Base-by-base conservation (phyloP, 129 eudicot genomes). In the Cynara cardunculus region DNA sequence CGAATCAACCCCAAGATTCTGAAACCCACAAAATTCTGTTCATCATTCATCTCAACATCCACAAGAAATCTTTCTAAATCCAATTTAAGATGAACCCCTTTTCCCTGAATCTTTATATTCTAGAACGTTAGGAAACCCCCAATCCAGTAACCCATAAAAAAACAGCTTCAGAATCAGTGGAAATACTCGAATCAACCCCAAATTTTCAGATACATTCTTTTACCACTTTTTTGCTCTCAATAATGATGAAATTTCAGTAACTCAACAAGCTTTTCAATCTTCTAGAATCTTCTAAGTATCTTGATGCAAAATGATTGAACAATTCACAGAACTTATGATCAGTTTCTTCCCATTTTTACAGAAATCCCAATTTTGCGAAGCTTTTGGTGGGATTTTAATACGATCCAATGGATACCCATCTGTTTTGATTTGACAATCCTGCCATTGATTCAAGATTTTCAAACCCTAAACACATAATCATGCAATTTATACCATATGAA, bases 381-480 rank as follows among this genome's bases (percentile, higher is more conserved):
- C 85, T 46, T 66, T 74, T 21, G 32, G 32, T n/a, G 56, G 71
- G 85, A 35, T 69, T 75, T 35, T 32, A 68, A 72, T 24, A 14
- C 46, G 69, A 75, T 69, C 77, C 65, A 75, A 82, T 69, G 66
- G 46, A 76, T 14, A 75, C 37, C 61, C 39, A 68, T 67, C 21
- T 82, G 69, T 49, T 82, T 41, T 34, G 72, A 76, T 75, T 69
- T 18, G 71, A 75, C 18, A 41, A 82, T 25, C 85, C 85, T 82
- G 85, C 66, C 66, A 76, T 76, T 76, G 25, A 82, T 56, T 75
- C 44, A 56, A 82, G 30, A 76, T 4, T 12, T n/a, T 32, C 81
- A 82, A 82, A 82, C 66, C 72, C 77, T 69, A 69, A 32, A 21
- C 25, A 37, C 24, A 74, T 19, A 68, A 5, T 41, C 73, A 61